Evolutionary conservation across 768 basidiomycete species (phyloP), one percentile per base, ranked within the genome.

Genomic region (Leucocoprinus leucothites): DNA sequence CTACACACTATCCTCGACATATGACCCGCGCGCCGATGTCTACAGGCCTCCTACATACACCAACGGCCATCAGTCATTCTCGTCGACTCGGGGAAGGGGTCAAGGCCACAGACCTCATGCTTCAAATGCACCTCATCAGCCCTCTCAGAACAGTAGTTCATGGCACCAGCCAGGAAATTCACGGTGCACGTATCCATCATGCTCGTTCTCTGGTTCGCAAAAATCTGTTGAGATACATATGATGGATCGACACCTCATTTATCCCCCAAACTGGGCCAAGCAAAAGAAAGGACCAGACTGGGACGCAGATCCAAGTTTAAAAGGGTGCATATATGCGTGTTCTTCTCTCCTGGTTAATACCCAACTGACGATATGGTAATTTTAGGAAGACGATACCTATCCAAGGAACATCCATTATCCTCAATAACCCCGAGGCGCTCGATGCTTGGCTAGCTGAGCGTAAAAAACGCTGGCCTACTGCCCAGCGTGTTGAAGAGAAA

Each of bases 231-330:
- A 92, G 67, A 76, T 74, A 25, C 92, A 94, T 64, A 87, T 84
- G 84, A 93, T 92, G 91, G 91, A 93, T 61, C 78, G 91, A n/a
- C 91, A 94, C 67, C 76, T 94, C 41, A 83, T 93, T 45, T 91
- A 82, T 60, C 91, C 92, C 21, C 78, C 81, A 42, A 86, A 84
- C 19, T 91, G 87, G 85, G 74, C 85, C 25, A 75, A 79, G 44
- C 67, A 68, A 58, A 76, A 78, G 53, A 80, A 74, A 63, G 53
- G 67, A 34, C 24, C 47, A 1, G 86, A 86, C 26, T 91, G 90
- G 89, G 90, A 91, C 64, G 84, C 91, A 1, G 91, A 92, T 69
- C 88, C 87, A 14, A 86, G 82, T 67, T 74, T 93, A 49, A 89
- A 84, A 70, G 89, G 89, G 90, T 90, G 58, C 57, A 72, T 63